Conservation (phyloP, 352 stramenopile genomes). For the Phytophthora colocasiae region DNA sequence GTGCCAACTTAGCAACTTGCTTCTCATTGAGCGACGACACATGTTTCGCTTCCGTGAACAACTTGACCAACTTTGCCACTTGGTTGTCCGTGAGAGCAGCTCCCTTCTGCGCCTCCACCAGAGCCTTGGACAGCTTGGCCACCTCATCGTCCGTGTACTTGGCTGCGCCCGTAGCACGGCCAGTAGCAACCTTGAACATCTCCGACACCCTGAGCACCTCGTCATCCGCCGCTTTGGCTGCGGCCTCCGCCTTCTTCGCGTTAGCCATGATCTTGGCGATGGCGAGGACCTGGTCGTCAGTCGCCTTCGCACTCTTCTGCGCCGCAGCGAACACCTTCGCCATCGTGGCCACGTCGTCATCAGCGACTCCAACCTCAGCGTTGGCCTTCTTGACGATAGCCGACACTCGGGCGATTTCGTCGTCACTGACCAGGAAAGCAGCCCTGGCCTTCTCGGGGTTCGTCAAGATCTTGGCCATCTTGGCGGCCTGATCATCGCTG, state of each 20-base stretch:
- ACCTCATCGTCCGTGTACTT: not conserved
- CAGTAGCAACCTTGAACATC: too few species aligned
- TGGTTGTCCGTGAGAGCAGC: not conserved
- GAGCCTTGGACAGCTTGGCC: not conserved
- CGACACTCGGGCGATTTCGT: not conserved
- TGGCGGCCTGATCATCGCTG: not conserved
- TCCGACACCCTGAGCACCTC: too few species aligned
- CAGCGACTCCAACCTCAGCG: too few species aligned
- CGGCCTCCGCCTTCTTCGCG: too few species aligned
- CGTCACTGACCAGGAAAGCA: not conserved
- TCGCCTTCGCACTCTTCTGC: too few species aligned
- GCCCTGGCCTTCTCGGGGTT: not conserved
- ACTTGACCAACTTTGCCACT: not conserved
- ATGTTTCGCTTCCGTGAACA: not conserved
- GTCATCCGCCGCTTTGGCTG: too few species aligned
- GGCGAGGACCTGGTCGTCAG: too few species aligned
- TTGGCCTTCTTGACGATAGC: not conserved
- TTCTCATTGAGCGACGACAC: not conserved
- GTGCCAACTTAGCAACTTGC: not conserved
- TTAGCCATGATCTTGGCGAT: too few species aligned
- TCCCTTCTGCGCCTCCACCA: not conserved
- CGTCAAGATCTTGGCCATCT: not conserved
- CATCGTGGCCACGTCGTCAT: too few species aligned
- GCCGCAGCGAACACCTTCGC: too few species aligned
- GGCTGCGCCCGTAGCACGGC: too few species aligned